Evolutionary conservation across 179 eudicot genomes (phyloP).

Genomic region (Gypsophila paniculata): DNA sequence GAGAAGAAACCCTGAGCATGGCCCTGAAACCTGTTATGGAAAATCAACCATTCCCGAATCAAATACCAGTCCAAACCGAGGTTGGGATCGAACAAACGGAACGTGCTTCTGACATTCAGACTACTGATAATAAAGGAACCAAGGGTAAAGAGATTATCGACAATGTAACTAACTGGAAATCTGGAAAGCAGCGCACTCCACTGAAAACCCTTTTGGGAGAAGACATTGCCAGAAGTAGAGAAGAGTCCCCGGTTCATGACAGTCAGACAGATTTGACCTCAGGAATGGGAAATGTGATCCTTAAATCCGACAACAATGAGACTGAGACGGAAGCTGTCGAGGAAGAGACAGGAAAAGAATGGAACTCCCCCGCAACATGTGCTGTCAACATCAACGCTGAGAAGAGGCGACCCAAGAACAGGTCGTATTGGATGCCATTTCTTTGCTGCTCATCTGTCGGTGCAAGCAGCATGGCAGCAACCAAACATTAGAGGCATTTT

Average conservation of each 20-base stretch:
- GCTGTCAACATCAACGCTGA: slow-evolving; percentile 55
- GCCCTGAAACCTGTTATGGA: slow-evolving; percentile 26
- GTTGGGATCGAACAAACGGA: slow-evolving; percentile 20
- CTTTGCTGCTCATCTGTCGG: slow-evolving; percentile 61
- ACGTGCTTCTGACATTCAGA: slow-evolving; percentile 32
- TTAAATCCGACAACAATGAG: slow-evolving; percentile 21
- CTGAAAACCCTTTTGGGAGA: slow-evolving; percentile 58
- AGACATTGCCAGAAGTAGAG: slow-evolving; percentile 36
- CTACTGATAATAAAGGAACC: slow-evolving; percentile 48
- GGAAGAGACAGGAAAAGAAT: slow-evolving; percentile 44
- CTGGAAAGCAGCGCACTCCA: slow-evolving; percentile 41
- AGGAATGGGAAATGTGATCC: slow-evolving; percentile 23
- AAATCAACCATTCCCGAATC: slow-evolving; percentile 29
- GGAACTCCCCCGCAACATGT: slow-evolving; percentile 69
- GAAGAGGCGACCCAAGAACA: slow-evolving; percentile 45
- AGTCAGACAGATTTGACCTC: slow-evolving; percentile 29
- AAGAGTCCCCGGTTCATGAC: slow-evolving; percentile 38
- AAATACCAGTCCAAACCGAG: slow-evolving; percentile 37
- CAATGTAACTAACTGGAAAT: slow-evolving; percentile 54
- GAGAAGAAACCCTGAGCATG: slow-evolving; percentile 26
- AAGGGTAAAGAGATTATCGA: slow-evolving; percentile 57
- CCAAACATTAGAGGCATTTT: background rate
- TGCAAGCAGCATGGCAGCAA: slow-evolving; percentile 20
- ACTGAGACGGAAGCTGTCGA: slow-evolving; percentile 17
- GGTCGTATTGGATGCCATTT: slow-evolving; percentile 53